A percentile compares a stretch with the other conserved stretches of the same genome.
Evolutionary conservation across 371 early-diverging fungal genomes (phyloP).

Genomic region (Mortierella sp.): DNA sequence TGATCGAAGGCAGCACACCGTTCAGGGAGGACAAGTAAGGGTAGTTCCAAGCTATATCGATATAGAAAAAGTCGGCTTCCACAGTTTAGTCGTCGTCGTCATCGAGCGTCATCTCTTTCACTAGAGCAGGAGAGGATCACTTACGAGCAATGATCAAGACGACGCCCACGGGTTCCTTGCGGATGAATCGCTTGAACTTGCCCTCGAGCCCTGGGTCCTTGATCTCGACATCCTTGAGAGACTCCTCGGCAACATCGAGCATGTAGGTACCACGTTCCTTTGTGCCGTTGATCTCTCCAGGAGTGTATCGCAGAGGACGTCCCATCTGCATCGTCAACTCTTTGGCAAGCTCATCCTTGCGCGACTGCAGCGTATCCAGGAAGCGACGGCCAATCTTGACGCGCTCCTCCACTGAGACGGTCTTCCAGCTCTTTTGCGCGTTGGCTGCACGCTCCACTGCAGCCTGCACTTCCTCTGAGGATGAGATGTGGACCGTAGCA

Average conservation of each 20-base stretch:
- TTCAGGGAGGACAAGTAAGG: conserved; percentile 75
- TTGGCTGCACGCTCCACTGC: conserved; percentile 56
- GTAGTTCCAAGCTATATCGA: conserved; percentile 70
- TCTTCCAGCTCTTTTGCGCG: conserved; percentile 67
- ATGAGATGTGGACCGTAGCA: conserved; percentile 45
- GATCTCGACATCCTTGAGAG: conserved; percentile 67
- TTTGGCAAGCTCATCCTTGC: conserved; percentile 68
- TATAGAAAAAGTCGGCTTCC: conserved; percentile 2
- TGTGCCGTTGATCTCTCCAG: conserved; percentile 80
- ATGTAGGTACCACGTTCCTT: conserved; percentile 77
- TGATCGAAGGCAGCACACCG: conserved; percentile 80
- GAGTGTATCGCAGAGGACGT: conserved; percentile 77
- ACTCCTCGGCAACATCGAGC: conserved; percentile 75
- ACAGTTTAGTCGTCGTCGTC: too few relatives aligned
- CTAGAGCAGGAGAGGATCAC: conserved; percentile 4
- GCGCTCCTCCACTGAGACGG: conserved; percentile 64
- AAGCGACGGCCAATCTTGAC: conserved; percentile 65
- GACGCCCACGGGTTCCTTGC: conserved; percentile 78
- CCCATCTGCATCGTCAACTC: conserved; percentile 81
- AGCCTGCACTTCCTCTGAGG: conserved; percentile 57
- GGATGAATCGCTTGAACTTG: conserved; percentile 70
- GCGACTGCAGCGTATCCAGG: conserved; percentile 65
- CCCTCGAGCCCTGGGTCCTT: conserved; percentile 53
- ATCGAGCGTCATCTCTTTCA: too few relatives aligned
- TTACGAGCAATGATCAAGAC: conserved; percentile 54